phyloP scores from a whole-genome alignment of 768 basidiomycete genomes.

The Lentinula detonsa region DNA sequence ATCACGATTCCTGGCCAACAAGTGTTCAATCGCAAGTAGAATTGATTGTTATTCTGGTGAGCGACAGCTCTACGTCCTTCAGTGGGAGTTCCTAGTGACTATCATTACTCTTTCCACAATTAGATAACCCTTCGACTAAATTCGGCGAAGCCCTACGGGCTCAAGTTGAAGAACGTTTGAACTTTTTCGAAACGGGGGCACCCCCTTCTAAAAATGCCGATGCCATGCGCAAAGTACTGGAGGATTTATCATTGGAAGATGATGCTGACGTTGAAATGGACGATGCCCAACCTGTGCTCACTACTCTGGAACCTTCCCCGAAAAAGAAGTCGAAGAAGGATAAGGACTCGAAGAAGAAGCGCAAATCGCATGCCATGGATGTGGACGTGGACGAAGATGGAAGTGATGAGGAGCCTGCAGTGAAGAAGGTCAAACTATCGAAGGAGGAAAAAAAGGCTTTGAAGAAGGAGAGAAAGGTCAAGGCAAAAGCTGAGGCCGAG shows the following conservation, averaged over 20 bases:
- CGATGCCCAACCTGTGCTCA: constrained; percentile 47
- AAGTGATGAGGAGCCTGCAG: constrained; percentile 40
- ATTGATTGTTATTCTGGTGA: constrained; percentile 92
- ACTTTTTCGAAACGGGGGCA: constrained; percentile 89
- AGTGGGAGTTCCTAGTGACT: background rate
- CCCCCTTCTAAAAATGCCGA: constrained; percentile 89
- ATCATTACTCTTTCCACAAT: background rate
- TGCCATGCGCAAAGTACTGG: constrained; percentile 84
- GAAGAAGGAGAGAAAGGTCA: constrained; percentile 71
- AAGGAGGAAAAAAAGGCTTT: constrained; percentile 86
- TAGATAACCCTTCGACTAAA: constrained; percentile 84
- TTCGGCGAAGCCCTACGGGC: constrained; percentile 91
- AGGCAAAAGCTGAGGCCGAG: constrained; percentile 44
- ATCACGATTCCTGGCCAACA: constrained; percentile 98
- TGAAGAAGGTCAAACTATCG: constrained; percentile 71
- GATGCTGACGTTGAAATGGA: constrained; percentile 39
- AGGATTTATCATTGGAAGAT: constrained; percentile 66
- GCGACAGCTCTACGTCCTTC: constrained; percentile 13
- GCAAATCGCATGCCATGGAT: constrained; percentile 63
- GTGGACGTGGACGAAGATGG: constrained; percentile 41
- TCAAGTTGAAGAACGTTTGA: constrained; percentile 93
- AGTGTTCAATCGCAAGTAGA: constrained; percentile 93
- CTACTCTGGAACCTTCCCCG: constrained; percentile 51
- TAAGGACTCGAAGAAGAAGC: constrained; percentile 48
- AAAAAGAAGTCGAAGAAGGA: constrained; percentile 45